Conservation (phyloP, 805 yeast genomes). For the Barnettozyma pratensis region DNA sequence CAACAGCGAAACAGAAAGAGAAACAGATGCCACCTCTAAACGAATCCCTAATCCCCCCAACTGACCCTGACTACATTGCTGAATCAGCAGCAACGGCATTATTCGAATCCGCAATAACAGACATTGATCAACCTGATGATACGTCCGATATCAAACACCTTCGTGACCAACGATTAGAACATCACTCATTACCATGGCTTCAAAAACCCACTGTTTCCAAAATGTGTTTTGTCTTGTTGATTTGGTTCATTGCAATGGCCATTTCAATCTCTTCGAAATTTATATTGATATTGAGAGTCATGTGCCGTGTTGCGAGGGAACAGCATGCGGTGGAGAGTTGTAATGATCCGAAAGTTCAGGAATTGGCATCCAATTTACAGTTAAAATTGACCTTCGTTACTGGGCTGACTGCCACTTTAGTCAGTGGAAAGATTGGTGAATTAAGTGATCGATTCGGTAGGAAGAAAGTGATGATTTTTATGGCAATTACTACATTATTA, state of each 20-base stretch:
- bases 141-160: constrained; percentile 36
- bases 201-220: constrained; percentile 52
- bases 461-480: constrained; percentile 38
- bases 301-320: constrained; percentile 29
- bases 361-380: constrained; percentile 42
- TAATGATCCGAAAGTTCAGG: constrained; percentile 37
- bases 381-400: constrained; percentile 36
- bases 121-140: constrained; percentile 26
- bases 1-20: neutral
- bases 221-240: constrained; percentile 38
- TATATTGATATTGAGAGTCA: constrained; percentile 26
- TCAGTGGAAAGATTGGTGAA: constrained; percentile 60
- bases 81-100: constrained; percentile 8
- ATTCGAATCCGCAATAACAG: constrained; percentile 37
- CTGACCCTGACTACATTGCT: constrained; percentile 1
- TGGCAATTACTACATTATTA: constrained; percentile 23
- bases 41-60: neutral
- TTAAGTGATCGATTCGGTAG: constrained; percentile 64
- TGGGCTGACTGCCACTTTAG: constrained; percentile 43
- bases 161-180: constrained; percentile 41
- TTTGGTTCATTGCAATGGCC: constrained; percentile 38
- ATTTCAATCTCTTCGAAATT: constrained; percentile 35
- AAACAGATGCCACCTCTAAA: neutral
- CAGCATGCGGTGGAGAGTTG: constrained; percentile 27
- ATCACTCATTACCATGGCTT: constrained; percentile 45